Base-by-base conservation (phyloP, 2,329 filamentous ascomycete genomes). In the Plenodomus lindquistii region DNA sequence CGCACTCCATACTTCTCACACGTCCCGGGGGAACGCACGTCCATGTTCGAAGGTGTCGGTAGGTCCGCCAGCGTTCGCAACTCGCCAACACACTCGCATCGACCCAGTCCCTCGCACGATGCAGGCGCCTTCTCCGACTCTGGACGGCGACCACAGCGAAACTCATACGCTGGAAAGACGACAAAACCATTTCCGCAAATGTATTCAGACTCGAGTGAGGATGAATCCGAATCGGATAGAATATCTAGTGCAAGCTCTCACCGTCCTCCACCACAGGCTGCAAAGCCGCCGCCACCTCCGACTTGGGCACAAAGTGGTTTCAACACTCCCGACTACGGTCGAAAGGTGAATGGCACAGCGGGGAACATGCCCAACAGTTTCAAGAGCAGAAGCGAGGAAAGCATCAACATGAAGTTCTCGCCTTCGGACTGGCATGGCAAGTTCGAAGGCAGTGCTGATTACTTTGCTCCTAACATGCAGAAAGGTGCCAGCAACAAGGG, bases 11-110 rank as follows among this genome's bases (percentile, higher is more conserved):
- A 86, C 63, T 77, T 57, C 20, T 65, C 79, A 13, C 75, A 74
- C 3, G 67, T 74, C 22, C 75, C 77, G 44, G 82, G 83, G 24
- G 83, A 86, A 62, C 81, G 76, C 55, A 85, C 79, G 0, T 80
- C 81, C 46, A 76, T 84, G 58, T 77, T 77, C 34, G 77, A 80
- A 27, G 75, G 76, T 15, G 57, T 84, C 8, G 74, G 75, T 37
- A 76, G 81, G 37, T 82, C 82, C 44, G 71, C 78, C 11, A 85
- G 79, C 57, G 77, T 78, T 46, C 77, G 80, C 31, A 77, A 79
- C 56, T 75, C 79, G 2, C 75, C 78, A 7, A 70, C 58, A 11
- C 58, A 62, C 19, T 40, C 53, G 4, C 54, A 66, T 15, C 54
- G 65, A 27, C 55, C 59, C 2, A 58, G 46, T 19, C 50, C 63